phyloP scores from a whole-genome alignment of 176 grass and related monocot species.

The Zea luxurians region DNA sequence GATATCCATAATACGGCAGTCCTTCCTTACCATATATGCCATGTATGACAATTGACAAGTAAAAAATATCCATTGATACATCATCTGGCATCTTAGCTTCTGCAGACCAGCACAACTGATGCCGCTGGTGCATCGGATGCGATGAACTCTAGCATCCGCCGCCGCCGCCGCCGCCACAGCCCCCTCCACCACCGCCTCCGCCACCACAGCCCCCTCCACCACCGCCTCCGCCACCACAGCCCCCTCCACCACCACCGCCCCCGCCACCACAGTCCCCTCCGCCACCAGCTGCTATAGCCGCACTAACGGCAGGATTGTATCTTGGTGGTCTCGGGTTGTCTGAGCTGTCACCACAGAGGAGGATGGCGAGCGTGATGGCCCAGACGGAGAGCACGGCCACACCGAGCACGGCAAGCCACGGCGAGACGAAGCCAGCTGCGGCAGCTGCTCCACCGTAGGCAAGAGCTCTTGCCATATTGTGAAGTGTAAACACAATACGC shows the following conservation, averaged over 20 bases:
- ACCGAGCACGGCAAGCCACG: background rate
- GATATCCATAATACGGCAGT: background rate
- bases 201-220: background rate
- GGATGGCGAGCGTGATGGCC: background rate
- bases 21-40: background rate
- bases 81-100: background rate
- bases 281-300: too few species aligned
- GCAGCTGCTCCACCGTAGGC: background rate
- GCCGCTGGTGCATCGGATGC: background rate
- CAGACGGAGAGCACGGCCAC: constrained; percentile 4
- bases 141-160: background rate
- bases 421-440: background rate
- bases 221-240: background rate
- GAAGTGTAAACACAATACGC: background rate
- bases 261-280: background rate
- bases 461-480: constrained; percentile 11
- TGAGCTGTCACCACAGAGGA: constrained; percentile 17
- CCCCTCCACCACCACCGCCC: background rate
- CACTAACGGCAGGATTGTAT: background rate
- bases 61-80: too few species aligned
- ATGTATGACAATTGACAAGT: too few species aligned
- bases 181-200: background rate
- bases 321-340: background rate
- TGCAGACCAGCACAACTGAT: background rate
- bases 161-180: background rate